Evolutionary conservation across 2,329 filamentous ascomycete genomes (phyloP).

Genomic region (Neonectria coccinea): DNA sequence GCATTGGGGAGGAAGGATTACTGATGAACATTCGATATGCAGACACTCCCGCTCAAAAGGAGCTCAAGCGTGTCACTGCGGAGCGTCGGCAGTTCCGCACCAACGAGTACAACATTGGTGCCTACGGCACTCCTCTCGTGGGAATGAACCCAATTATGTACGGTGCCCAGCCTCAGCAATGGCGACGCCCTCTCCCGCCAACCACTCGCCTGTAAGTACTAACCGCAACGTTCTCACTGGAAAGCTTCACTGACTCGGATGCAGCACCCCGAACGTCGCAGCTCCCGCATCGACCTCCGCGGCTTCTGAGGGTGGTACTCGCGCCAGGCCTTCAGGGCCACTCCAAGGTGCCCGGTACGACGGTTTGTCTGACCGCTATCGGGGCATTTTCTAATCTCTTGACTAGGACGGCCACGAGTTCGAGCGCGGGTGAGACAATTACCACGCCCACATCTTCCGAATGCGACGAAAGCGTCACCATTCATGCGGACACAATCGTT

Average conservation of each 20-base stretch:
- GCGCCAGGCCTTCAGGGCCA: conserved; percentile 47
- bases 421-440: conserved; percentile 55
- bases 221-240: not conserved
- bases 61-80: conserved; percentile 94
- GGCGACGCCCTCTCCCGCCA: conserved; percentile 49
- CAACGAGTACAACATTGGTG: conserved; percentile 89
- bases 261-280: conserved; percentile 21
- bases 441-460: conserved; percentile 59
- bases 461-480: conserved; percentile 66
- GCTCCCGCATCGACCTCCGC: conserved; percentile 38
- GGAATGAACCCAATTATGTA: conserved; percentile 60
- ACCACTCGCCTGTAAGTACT: conserved; percentile 47
- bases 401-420: conserved; percentile 54
- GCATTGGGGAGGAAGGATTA: conserved; percentile 81
- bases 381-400: conserved; percentile 50
- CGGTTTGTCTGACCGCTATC: conserved; percentile 43
- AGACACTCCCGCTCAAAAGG: conserved; percentile 96
- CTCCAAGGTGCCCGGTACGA: conserved; percentile 53
- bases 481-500: conserved; percentile 62
- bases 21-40: conserved; percentile 96
- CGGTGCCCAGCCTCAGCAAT: conserved; percentile 53
- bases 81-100: conserved; percentile 96
- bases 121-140: conserved; percentile 73
- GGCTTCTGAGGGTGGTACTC: conserved; percentile 46
- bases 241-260: conserved; percentile 20